phyloP scores from a whole-genome alignment of 768 basidiomycete genomes.

The Suillus bovinus region DNA sequence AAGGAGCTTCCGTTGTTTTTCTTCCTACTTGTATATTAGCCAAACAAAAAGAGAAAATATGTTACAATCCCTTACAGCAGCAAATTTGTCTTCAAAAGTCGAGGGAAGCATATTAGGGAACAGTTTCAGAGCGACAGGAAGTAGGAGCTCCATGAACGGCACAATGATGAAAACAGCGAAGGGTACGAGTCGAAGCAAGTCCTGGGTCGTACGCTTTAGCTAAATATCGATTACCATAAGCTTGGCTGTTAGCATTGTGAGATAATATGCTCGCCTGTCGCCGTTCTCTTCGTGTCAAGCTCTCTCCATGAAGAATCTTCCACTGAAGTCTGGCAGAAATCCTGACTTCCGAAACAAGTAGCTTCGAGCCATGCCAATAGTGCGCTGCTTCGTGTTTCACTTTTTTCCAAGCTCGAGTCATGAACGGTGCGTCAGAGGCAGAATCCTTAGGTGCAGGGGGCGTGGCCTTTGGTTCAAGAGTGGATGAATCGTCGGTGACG shows the following conservation, averaged over 20 bases:
- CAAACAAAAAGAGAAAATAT: not conserved
- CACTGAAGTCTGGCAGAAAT: slow-evolving; percentile 87
- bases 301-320: slow-evolving; percentile 91
- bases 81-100: slow-evolving; percentile 97
- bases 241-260: slow-evolving; percentile 5
- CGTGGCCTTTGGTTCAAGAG: slow-evolving; percentile 46
- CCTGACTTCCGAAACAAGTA: slow-evolving; percentile 91
- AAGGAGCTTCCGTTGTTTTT: slow-evolving; percentile 94
- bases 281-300: slow-evolving; percentile 88
- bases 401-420: slow-evolving; percentile 80
- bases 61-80: slow-evolving; percentile 58
- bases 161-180: slow-evolving; percentile 95
- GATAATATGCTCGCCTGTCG: slow-evolving; percentile 64
- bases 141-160: slow-evolving; percentile 96
- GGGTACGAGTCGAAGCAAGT: slow-evolving; percentile 89
- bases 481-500: slow-evolving; percentile 16
- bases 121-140: slow-evolving; percentile 93
- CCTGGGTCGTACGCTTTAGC: slow-evolving; percentile 92
- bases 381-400: slow-evolving; percentile 95
- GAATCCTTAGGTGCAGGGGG: slow-evolving; percentile 49
- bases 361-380: slow-evolving; percentile 96
- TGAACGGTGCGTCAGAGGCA: slow-evolving; percentile 43
- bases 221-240: slow-evolving; percentile 30
- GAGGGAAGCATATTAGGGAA: slow-evolving; percentile 99
- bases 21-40: slow-evolving; percentile 59